Conservation (phyloP, 352 stramenopile species). For the Phytophthora syringae region DNA sequence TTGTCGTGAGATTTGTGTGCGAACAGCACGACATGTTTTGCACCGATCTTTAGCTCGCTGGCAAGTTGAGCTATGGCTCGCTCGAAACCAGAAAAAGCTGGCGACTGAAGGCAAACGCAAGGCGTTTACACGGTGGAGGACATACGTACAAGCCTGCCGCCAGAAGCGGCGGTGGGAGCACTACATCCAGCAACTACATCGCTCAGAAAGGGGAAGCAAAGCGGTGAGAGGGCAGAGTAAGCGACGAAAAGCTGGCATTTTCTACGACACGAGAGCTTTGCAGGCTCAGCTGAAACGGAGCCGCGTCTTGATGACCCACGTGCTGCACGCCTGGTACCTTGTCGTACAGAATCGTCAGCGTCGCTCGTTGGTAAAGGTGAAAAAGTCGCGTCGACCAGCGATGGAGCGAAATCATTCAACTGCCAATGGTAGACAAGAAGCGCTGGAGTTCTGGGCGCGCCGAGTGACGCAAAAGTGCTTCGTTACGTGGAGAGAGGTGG, state of each 20-base stretch:
- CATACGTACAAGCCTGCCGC: conserved; percentile 23
- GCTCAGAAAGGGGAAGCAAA: conserved; percentile 18
- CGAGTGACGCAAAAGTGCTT: conserved; percentile 21
- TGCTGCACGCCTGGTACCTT: conserved; percentile 37
- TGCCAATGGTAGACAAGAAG: conserved; percentile 3
- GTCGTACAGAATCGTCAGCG: conserved; percentile 22
- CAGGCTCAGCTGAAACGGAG: conserved; percentile 33
- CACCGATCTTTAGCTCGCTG: conserved; percentile 25
- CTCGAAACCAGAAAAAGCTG: conserved; percentile 22
- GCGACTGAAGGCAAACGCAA: conserved; percentile 8
- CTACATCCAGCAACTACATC: conserved; percentile 39
- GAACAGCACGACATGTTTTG: conserved; percentile 12
- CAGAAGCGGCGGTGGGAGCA: conserved; percentile 35
- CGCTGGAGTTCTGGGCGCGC: conserved; percentile 32
- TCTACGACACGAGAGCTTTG: conserved; percentile 25
- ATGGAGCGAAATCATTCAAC: neutral
- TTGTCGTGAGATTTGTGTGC: conserved; percentile 22
- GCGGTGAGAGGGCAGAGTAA: conserved; percentile 1
- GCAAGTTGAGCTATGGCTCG: conserved; percentile 35
- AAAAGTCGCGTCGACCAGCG: conserved; percentile 1
- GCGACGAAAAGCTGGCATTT: conserved; percentile 2
- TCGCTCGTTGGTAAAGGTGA: conserved; percentile 6
- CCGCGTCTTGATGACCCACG: conserved; percentile 38
- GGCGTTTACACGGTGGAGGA: conserved; percentile 23
- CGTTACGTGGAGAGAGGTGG: conserved; percentile 9